These are phyloP conservation scores for Trametes cinnabarina DNA, from an alignment of 768 basidiomycete species.

Conservation along the genomic window DNA sequence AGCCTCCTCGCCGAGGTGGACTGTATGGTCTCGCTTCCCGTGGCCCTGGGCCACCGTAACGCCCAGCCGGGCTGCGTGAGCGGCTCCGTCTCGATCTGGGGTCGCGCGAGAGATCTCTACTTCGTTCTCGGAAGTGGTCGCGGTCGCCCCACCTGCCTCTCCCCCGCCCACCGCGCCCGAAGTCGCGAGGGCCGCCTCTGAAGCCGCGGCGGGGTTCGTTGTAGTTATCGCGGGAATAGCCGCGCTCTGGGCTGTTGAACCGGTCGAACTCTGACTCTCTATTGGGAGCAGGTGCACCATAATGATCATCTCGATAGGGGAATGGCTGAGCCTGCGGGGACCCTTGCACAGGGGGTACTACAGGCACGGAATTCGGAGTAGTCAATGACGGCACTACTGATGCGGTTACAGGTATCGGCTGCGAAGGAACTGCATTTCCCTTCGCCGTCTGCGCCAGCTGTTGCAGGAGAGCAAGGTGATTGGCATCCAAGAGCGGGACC, in stretches of 20 bases:
- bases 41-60: slow-evolving; percentile 40
- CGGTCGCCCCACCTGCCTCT: slow-evolving; percentile 64
- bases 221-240: slow-evolving; percentile 45
- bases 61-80: slow-evolving; percentile 70
- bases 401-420: slow-evolving; percentile 29
- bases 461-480: slow-evolving; percentile 71
- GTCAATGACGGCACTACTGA: slow-evolving; percentile 31
- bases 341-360: slow-evolving; percentile 28
- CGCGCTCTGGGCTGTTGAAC: slow-evolving; percentile 44
- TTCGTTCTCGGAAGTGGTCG: slow-evolving; percentile 41
- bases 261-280: slow-evolving; percentile 44
- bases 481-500: slow-evolving; percentile 41
- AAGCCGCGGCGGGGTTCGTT: slow-evolving; percentile 49
- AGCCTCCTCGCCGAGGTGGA: slow-evolving; percentile 42
- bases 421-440: slow-evolving; percentile 24
- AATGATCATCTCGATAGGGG: slow-evolving; percentile 45
- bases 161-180: slow-evolving; percentile 62
- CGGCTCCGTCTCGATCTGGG: slow-evolving; percentile 55
- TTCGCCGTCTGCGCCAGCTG: slow-evolving; percentile 67
- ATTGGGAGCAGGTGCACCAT: slow-evolving; percentile 24
- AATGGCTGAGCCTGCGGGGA: slow-evolving; percentile 28
- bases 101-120: slow-evolving; percentile 46
- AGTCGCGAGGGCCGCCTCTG: slow-evolving; percentile 52
- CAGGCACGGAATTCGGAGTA: slow-evolving; percentile 30
- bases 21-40: slow-evolving; percentile 57